Evolutionary conservation across 495 filamentous ascomycete species (phyloP), one percentile per base, ranked within the genome.

Genomic region (Tuber magnatum): DNA sequence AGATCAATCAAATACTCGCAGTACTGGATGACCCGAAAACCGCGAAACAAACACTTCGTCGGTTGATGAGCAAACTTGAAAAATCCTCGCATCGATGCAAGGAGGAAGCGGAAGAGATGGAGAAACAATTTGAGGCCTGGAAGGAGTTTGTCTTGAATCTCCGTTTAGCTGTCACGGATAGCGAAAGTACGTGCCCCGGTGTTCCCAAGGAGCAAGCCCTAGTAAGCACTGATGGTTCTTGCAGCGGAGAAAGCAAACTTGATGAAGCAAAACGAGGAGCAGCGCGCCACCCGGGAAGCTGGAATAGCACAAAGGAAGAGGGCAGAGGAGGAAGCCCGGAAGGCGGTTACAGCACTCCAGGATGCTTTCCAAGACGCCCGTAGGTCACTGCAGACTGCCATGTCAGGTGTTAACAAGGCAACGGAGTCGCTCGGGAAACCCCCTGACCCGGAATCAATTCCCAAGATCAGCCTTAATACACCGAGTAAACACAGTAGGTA

Each of bases 81-180:
- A 46, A 44, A 10, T 71, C 70, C 35, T 42, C 70, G 10, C 38
- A n/a, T n/a, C 44, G 41, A 28, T 71, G 70, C 24, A 71, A 71
- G 44, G 40, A 71, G 24, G 69, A 71, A 71, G 70, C 70, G 39
- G 70, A 71, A 46, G 28, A 35, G n/a, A 71, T 71, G 41, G 70
- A 71, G 12, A 71, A 71, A 38, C 41, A 46, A 16, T 71, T 71
- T 41, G 70, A 71, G 8, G 18, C 6, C 24, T 71, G 70, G 70
- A 43, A 43, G n/a, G 70, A 71, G 38, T 71, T 71, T 9, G 44
- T 46, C 39, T 46, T 35, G 7, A 32, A 71, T 41, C 70, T 71
- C 10, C n/a, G 42, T 41, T 46, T 71, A 32, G n/a, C 70, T 22
- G 41, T 71, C n/a, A 71, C 44, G 41, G 41, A 71, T 44, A 46